Evolutionary conservation across 306 rosid species (phyloP), one percentile per base, ranked within the genome.

Genomic region (Castanea sativa): DNA sequence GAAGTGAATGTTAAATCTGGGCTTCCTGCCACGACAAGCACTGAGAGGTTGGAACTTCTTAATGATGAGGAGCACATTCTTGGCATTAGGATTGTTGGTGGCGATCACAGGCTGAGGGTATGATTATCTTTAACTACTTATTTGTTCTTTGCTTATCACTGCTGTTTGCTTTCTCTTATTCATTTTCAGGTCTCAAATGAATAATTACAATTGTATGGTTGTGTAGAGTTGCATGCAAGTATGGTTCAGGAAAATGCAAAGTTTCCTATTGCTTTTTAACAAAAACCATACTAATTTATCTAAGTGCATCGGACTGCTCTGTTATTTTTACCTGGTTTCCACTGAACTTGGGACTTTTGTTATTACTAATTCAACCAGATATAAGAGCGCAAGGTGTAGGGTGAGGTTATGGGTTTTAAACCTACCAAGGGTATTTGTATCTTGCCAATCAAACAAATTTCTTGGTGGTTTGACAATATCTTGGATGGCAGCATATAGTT

Each of bases 1-100:
- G 98, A 93, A 83, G 98, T 93, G 75, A 90, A 93, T 88, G 98
- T 93, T 69, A 93, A 90, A 86, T 93, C 98, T 83, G 98, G 98
- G 3, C 97, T 93, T 87, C 98, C 98, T 43, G 98, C 98, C 41
- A 93, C 98, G 9, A 93, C 97, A 43, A 93, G 97, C 80, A 93
- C 93, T 29, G 98, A 93, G 89, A 91, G 93, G 73, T 75, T 93
- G 90, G 98, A 93, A 73, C 95, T 89, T 65, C 92, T 93, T 20
- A 92, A 93, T 80, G 98, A 93, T 70, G 90, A 93, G 58, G 92
- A 91, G 64, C 98, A 93, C 89, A 91, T 93, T 84, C 93, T 93
- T 69, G 89, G 95, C 60, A 83, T 93, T 60, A 89, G 80, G 68
- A 89, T 93, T 74, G 97, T 93, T 69, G 98, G 97, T 11, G 98